Evolutionary conservation across 2,329 filamentous ascomycete species (phyloP), one percentile per base, ranked within the genome.

Genomic region (Phoma sp.): DNA sequence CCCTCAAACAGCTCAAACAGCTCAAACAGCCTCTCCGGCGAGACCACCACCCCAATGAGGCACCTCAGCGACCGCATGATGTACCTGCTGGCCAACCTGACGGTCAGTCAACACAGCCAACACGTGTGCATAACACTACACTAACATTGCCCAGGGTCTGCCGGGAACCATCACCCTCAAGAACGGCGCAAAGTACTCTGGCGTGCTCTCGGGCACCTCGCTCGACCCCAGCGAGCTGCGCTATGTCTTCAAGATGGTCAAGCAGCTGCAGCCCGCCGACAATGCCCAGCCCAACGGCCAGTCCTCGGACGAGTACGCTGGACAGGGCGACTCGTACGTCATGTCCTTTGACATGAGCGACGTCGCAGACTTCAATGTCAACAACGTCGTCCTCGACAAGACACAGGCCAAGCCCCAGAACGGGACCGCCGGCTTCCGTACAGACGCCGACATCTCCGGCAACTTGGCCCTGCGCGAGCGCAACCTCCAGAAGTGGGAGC

Each of bases 361-460:
- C 63, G 79, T 85, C 37, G 78, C 80, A 17, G 84, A 86, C 62
- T 76, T 88, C 56, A 74, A 77, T 37, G 82, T 85, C 38, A 73
- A 79, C 53, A 80, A 83, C 55, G 82, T 88, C 17, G 75, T 78
- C 4, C 79, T 81, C 38, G 76, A 83, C 29, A 82, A 82, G 61
- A 76, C 82, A 43, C 76, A 79, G 25, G 71, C 76, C 31, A 84
- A 82, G 69, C 72, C 77, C 45, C 79, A 82, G 45, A 89, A 88
- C 76, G 85, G 64, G 19, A 55, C 65, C 22, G 77, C 84, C 53
- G 84, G 82, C 22, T 97, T 98, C 78, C 88, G 89, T 61, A 98
- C 94, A 22, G 94, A 98, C 72, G 81, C 86, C 31, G 91, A 95
- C 68, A 97, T 98, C 60, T 95, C 93, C 7, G 90, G 89, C 62